phyloP scores from a whole-genome alignment of 2,329 filamentous ascomycete species.

The Talaromyces sp. region DNA sequence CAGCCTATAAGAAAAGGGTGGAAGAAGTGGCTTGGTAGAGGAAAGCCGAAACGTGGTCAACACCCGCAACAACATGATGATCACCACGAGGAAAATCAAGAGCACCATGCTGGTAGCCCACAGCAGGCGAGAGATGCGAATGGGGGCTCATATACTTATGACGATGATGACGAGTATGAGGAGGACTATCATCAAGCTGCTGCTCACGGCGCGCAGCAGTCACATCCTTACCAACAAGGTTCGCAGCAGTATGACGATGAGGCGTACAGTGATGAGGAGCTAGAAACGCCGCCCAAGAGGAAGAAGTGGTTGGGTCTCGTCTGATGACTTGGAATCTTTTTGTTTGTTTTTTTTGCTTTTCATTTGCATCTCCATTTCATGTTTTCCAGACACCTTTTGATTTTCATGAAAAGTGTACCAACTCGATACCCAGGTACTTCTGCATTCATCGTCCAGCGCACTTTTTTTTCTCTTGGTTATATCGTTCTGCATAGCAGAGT shows the following conservation, averaged over 20 bases:
- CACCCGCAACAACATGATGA: background rate
- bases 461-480: background rate
- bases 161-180: slow-evolving; percentile 21
- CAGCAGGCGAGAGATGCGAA: background rate
- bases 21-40: slow-evolving; percentile 37
- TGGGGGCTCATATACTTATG: slow-evolving; percentile 2
- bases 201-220: background rate
- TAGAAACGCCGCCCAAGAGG: slow-evolving; percentile 21
- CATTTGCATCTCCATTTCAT: background rate
- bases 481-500: background rate
- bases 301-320: slow-evolving; percentile 34
- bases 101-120: background rate
- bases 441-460: background rate
- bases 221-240: slow-evolving; percentile 1
- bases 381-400: background rate
- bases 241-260: background rate
- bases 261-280: slow-evolving; percentile 19
- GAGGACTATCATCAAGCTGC: slow-evolving; percentile 6
- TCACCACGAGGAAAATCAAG: background rate
- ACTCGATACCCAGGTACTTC: slow-evolving; percentile 10
- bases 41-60: slow-evolving; percentile 25
- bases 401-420: slow-evolving; percentile 1
- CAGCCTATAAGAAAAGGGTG: slow-evolving; percentile 37
- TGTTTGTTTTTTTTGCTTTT: background rate
- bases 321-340: background rate